These are phyloP conservation scores for Saururus chinensis DNA, from an alignment of 164 flowering plant species.

Conservation along the genomic window DNA sequence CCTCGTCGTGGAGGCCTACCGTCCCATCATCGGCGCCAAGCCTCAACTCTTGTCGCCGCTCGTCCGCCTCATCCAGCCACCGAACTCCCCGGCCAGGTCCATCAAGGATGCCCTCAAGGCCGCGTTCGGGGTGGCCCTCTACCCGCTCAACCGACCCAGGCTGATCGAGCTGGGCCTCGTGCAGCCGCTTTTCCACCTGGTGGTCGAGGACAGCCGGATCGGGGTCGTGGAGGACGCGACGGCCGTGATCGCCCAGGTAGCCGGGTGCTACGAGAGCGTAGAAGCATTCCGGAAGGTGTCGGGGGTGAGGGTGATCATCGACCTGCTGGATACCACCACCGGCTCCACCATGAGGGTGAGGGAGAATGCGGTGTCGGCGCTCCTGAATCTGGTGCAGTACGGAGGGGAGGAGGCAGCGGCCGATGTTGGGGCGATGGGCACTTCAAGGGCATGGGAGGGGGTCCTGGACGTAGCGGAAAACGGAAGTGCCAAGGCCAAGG, in stretches of 20 bases:
- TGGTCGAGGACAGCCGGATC: constrained; percentile 41
- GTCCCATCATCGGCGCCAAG: constrained; percentile 75
- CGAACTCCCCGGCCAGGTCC: constrained; percentile 38
- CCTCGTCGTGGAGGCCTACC: constrained; percentile 40
- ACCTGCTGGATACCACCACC: constrained; percentile 49
- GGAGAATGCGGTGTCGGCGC: constrained; percentile 77
- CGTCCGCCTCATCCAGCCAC: constrained; percentile 30
- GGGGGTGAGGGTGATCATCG: constrained; percentile 63
- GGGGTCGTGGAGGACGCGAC: constrained; percentile 83
- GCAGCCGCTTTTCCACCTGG: constrained; percentile 39
- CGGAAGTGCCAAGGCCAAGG: constrained; percentile 53
- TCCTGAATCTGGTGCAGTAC: constrained; percentile 55
- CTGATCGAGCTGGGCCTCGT: constrained; percentile 58
- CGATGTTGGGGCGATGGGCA: constrained; percentile 30
- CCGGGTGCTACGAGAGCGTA: constrained; percentile 68
- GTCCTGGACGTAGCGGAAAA: constrained; percentile 41
- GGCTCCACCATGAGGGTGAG: constrained; percentile 45
- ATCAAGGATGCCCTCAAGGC: constrained; percentile 77
- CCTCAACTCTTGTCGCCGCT: constrained; percentile 63
- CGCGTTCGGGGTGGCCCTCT: constrained; percentile 60
- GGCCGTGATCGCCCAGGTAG: constrained; percentile 87
- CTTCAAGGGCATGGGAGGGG: constrained; percentile 25
- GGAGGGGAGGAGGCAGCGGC: constrained; percentile 36
- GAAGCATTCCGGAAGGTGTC: constrained; percentile 52
- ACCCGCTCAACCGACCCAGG: constrained; percentile 44